Evolutionary conservation across 1,139 yeast species (phyloP).

Genomic region (Geotrichum reessii): DNA sequence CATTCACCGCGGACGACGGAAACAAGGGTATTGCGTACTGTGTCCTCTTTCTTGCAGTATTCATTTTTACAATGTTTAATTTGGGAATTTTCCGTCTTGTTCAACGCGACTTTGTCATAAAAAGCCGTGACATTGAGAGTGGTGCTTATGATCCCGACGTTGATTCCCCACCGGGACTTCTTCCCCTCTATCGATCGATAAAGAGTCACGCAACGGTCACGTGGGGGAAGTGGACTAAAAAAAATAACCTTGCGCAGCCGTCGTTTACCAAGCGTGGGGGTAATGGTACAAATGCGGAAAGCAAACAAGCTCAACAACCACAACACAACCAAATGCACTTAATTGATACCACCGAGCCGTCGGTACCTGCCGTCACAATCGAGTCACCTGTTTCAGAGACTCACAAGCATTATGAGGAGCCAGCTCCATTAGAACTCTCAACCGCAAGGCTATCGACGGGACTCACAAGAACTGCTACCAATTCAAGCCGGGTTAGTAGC

Average conservation of each 20-base stretch:
- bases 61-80: slow-evolving; percentile 65
- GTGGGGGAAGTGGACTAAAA: neutral
- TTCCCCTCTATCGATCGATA: neutral
- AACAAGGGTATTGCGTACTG: slow-evolving; percentile 81
- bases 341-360: neutral
- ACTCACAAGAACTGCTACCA: neutral
- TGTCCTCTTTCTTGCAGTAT: slow-evolving; percentile 70
- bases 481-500: neutral
- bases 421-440: neutral
- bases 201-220: neutral
- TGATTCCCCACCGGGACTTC: neutral
- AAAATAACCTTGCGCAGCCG: neutral
- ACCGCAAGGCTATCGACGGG: neutral
- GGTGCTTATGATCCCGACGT: slow-evolving; percentile 10
- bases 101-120: slow-evolving; percentile 54
- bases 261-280: neutral
- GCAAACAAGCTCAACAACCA: neutral
- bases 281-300: neutral
- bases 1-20: slow-evolving; percentile 55
- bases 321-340: neutral
- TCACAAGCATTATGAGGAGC: neutral
- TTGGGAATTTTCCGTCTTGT: slow-evolving; percentile 67
- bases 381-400: neutral
- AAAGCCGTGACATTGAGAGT: slow-evolving; percentile 8
- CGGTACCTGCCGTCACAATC: neutral